Base-by-base conservation (phyloP, 805 yeast species). In the Myxozyma udenii region DNA sequence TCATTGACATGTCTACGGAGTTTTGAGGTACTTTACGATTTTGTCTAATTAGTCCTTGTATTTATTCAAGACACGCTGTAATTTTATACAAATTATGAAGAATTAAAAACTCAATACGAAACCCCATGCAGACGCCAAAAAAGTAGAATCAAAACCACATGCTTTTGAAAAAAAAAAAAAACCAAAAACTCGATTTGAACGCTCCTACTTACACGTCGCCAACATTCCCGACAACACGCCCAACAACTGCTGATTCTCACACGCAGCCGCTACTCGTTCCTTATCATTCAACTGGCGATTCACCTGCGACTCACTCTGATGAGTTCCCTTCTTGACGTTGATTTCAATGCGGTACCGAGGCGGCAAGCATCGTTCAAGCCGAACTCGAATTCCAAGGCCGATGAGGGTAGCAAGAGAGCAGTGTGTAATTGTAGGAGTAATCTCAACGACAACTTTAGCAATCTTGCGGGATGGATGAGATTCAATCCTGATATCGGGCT, bases 221-320 rank as follows among this genome's bases (percentile, higher is more conserved):
- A 93, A 75, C 99, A 93, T 93, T 57, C 85, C 88, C 60, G 89
- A 85, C 35, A 93, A 85, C n/a, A 93, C 99, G 26, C 82, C 78
- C 36, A 90, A 71, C 39, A 93, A 73, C 71, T 93, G 98, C 51
- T 86, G 95, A 64, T 93, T 93, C 65, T 93, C 98, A 68, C 98
- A 90, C 0, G 99, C 99, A 24, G 98, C 98, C 28, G 96, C 95
- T 0, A 93, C 97, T 56, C 99, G 75, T 70, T 93, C 99, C 71
- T 93, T 93, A 66, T 93, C 99, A 65, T 93, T 93, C 54, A 93
- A 76, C 71, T 93, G 99, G 66, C 91, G 91, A 70, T 93, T 93
- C 21, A 93, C 98, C 66, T 93, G 98, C 60, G 79, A 79, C 66
- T 93, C 98, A 65, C 95, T 86, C 68, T 93, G 97, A 66, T 93